phyloP scores from a whole-genome alignment of 2,329 filamentous ascomycete species.

The Penicillium sumatraense region DNA sequence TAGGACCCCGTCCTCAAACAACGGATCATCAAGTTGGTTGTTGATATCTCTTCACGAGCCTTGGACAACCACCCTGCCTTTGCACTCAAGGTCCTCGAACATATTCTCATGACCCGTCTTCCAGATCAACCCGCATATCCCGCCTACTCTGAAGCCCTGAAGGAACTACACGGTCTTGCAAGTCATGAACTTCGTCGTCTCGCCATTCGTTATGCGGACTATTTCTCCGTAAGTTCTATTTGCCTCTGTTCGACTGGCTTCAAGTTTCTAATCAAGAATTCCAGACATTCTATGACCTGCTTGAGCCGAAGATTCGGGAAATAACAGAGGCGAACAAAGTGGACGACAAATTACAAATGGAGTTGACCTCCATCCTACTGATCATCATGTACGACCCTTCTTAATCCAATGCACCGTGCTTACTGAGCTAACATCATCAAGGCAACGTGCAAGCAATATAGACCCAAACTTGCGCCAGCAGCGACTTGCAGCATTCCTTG shows the following conservation, averaged over 20 bases:
- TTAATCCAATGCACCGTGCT: not conserved
- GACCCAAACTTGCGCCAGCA: conserved; percentile 71
- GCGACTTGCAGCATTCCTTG: conserved; percentile 76
- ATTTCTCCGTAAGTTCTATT: conserved; percentile 67
- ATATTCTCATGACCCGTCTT: conserved; percentile 85
- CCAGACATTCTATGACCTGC: conserved; percentile 80
- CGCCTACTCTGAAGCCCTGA: conserved; percentile 84
- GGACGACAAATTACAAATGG: conserved; percentile 83
- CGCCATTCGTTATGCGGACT: conserved; percentile 87
- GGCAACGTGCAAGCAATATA: conserved; percentile 79
- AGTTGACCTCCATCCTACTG: conserved; percentile 88
- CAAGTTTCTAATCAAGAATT: conserved; percentile 11
- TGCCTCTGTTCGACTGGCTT: not conserved
- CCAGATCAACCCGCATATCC: conserved; percentile 71
- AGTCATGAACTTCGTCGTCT: conserved; percentile 87
- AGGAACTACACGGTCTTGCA: conserved; percentile 82
- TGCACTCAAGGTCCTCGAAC: conserved; percentile 86
- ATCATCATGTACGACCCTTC: conserved; percentile 71
- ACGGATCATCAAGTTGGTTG: conserved; percentile 77
- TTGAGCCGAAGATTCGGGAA: conserved; percentile 81
- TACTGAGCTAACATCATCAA: conserved; percentile 37
- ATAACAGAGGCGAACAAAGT: conserved; percentile 70
- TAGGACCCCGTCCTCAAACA: conserved; percentile 82
- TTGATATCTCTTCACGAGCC: conserved; percentile 81
- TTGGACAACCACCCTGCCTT: conserved; percentile 77